Base-by-base conservation (phyloP, 257 asterid species). In the Solanum lignicaule region DNA sequence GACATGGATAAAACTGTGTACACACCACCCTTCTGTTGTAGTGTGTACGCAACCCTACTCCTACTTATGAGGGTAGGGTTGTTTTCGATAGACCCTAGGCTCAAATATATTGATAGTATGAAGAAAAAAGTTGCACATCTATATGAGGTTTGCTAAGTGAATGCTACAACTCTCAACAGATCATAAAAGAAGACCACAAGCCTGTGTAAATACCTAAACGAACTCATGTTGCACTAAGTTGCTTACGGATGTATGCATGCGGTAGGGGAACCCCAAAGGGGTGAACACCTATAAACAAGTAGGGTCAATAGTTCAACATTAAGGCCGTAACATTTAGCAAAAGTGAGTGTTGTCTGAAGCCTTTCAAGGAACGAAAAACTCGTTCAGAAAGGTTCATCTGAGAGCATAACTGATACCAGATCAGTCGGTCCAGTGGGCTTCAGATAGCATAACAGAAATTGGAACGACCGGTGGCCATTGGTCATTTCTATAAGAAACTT, bases 331-430 rank as follows among this genome's bases (percentile, higher is more conserved):
- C 74, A 25, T 66, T 66, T 66, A 90, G 88, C 12, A 89, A 93
- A 86, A 84, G 6, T 7, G 90, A 29, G 58, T 81, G 79, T 94
- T 69, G 86, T 87, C 2, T 89, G 85, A 8, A 98, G 92, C 89
- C 82, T 91, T 46, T 5, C 23, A 15, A 71, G 98, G 96, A 84
- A 93, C 86, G 91, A 93, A 90, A 79, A 94, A 94, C 93, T 91
- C 92, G 87, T 32, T 88, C 10, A 94, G 89, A 87, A 94, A 90
- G 88, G 93, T 92, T 38, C 90, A 88, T 33, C 60, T 86, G 87
- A 83, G 69, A 85, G 88, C 90, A 35, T 83, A 39, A 79, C 88
- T 13, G 11, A 55, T 31, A 32, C 4, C 25, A 71, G 39, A 71
- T 71, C 35, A 71, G 41, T 4, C 0, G 1, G 78, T 71, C 25